Base-by-base conservation (phyloP, 106 monocot species). In the Apostasia shenzhenica region DNA sequence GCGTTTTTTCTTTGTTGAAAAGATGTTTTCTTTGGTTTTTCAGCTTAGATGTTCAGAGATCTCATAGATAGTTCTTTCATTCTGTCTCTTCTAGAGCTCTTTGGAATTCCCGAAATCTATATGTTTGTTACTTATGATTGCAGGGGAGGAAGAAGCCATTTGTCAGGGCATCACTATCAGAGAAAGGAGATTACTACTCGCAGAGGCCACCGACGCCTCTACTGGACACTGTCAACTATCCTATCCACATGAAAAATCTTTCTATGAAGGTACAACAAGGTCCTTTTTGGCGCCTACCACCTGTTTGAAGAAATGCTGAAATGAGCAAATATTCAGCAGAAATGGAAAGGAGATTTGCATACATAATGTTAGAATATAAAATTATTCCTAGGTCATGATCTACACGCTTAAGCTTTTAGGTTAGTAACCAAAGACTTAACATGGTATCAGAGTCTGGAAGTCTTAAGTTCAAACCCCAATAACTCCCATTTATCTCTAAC, bases 221-320 rank as follows among this genome's bases (percentile, higher is more conserved):
- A 0, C 59, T 94, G 71, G 94, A 94, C 80, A 94, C 94, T 14
- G 60, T 94, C 55, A 94, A 90, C 79, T 87, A 90, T 64, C 94
- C 94, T 42, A 90, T 94, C 58, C 94, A 94, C 73, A 90, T 94
- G 94, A 94, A 94, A 60, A 94, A 94, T 52, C 85, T 94, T 26
- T 94, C 94, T 1, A 5, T 84, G 11, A 90, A 94, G 86, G 93
- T 89, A 40, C 68, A 61, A 2, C 52, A 43, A 61, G 39, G 10
- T 45, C 1, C 42, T 14, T 39, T 10, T 37, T 14, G 75, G 47
- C 14, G 8, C 44, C 61, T 13, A 39, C 38, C 40, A 41, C n/a
- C 1, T 60, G 63, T 73, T 67, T 55, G 4, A 37, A 63, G 53
- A 59, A 74, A 74, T 70, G 69, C 49, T 67, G 66, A 67, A 44